Base-by-base conservation (phyloP, 208 protist genomes). In the Leptomonas seymouri region DNA sequence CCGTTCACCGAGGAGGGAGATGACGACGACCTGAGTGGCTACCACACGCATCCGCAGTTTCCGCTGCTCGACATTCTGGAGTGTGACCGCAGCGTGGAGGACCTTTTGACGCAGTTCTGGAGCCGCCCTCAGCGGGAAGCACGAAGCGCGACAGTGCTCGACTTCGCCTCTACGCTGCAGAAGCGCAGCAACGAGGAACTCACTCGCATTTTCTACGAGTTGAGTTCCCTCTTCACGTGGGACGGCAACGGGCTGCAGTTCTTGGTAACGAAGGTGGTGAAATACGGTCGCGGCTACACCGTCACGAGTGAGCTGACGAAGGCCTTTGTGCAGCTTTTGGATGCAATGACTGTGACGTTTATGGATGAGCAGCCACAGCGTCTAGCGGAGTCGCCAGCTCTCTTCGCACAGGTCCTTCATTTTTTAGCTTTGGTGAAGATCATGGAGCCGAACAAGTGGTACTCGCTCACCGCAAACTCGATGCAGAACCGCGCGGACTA, bases 361-460 rank as follows among this genome's bases (percentile, higher is more conserved):
- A 71, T 86, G 15, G 70, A 81, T 60, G 79, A 84, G 67, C 87
- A 93, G 74, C 86, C 91, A 21, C 75, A 81, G 48, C 87, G 89
- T 5, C 80, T 97, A 50, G 51, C 59, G n/a, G 71, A 71, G 50
- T 85, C 78, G 25, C 85, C 88, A 1, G 63, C 61, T 14, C 62
- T 97, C 49, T 72, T 81, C 8, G 75, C 82, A 3, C 84, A 93
- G 57, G 80, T 97, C 27, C 68, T 94, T 4, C 84, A 94, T 68
- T 97, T 97, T 62, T 76, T 97, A 27, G 87, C 91, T 0, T 73
- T 93, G 0, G 84, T 93, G 21, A 93, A 93, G 64, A 61, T 97
- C 1, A 84, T 94, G 59, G 82, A 94, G 78, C 91, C 91, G 27
- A 94, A 97, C 71, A 81, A 78, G 74, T 97, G 91, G 89, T 94